A percentile compares a stretch with the other conserved stretches of the same genome.
Evolutionary conservation across 2,329 filamentous ascomycete species (phyloP).

Genomic region (Talaromyces marneffei): DNA sequence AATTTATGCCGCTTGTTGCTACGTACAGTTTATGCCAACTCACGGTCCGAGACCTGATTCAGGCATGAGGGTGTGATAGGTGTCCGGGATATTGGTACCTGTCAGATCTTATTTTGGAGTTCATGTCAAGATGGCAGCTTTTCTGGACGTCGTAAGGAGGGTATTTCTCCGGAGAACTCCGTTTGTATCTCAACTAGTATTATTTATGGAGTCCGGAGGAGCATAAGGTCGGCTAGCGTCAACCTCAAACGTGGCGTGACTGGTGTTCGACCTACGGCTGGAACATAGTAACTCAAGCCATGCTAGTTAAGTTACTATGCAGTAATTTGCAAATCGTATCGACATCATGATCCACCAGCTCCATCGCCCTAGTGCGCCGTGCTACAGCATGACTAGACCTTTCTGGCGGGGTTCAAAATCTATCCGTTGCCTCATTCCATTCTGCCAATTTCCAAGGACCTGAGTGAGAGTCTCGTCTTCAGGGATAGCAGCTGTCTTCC

Average conservation of each 20-base stretch:
- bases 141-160: too few relatives aligned
- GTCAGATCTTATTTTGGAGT: neutral
- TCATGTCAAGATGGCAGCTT: neutral
- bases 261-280: neutral
- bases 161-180: neutral
- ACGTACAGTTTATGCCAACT: neutral
- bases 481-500: too few relatives aligned
- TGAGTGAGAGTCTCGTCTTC: too few relatives aligned
- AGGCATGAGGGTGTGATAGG: neutral
- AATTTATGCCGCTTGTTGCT: neutral
- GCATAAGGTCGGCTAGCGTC: neutral
- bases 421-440: neutral
- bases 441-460: neutral
- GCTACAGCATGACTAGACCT: neutral
- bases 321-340: too few relatives aligned
- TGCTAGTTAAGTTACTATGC: too few relatives aligned
- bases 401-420: neutral
- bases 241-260: slow-evolving; percentile 7
- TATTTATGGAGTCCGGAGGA: too few relatives aligned
- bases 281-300: neutral
- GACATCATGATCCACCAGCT: neutral
- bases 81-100: neutral
- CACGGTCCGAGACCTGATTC: neutral
- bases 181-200: neutral
- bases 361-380: neutral